Conservation (phyloP, 2,329 filamentous ascomycete genomes). For the Fusarium sp. region DNA sequence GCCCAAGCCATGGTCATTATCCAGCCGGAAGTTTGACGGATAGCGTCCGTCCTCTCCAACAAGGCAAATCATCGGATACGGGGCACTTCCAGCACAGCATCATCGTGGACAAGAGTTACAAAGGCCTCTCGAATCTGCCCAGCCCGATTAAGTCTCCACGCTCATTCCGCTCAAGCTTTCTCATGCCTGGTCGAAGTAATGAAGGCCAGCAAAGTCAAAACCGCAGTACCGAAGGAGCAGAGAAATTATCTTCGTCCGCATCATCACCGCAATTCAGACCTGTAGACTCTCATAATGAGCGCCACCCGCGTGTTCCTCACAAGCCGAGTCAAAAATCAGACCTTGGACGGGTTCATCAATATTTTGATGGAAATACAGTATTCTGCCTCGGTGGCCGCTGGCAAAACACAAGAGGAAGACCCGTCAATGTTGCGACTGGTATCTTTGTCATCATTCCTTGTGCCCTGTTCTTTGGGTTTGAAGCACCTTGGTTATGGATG, state of each 20-base stretch:
- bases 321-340: constrained; percentile 38
- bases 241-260: constrained; percentile 84
- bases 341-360: constrained; percentile 81
- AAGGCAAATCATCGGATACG: constrained; percentile 54
- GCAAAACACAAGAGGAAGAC: constrained; percentile 87
- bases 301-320: constrained; percentile 34
- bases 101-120: constrained; percentile 71
- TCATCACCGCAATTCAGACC: constrained; percentile 76
- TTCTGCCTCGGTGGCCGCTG: constrained; percentile 89
- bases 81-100: constrained; percentile 58
- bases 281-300: constrained; percentile 51
- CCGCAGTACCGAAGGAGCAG: constrained; percentile 73
- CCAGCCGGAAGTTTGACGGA: constrained; percentile 74
- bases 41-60: constrained; percentile 82
- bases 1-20: constrained; percentile 71
- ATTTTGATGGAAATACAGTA: constrained; percentile 92
- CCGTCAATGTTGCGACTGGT: constrained; percentile 89
- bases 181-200: constrained; percentile 69
- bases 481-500: constrained; percentile 86
- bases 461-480: constrained; percentile 85
- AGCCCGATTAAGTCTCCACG: constrained; percentile 76
- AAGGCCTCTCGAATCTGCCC: constrained; percentile 61
- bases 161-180: constrained; percentile 81
- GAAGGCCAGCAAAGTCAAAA: constrained; percentile 59
- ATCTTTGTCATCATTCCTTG: constrained; percentile 82